A percentile compares a stretch with the other conserved stretches of the same genome.
phyloP scores from a whole-genome alignment of 805 yeast species.

The Ogataea glucozyma region DNA sequence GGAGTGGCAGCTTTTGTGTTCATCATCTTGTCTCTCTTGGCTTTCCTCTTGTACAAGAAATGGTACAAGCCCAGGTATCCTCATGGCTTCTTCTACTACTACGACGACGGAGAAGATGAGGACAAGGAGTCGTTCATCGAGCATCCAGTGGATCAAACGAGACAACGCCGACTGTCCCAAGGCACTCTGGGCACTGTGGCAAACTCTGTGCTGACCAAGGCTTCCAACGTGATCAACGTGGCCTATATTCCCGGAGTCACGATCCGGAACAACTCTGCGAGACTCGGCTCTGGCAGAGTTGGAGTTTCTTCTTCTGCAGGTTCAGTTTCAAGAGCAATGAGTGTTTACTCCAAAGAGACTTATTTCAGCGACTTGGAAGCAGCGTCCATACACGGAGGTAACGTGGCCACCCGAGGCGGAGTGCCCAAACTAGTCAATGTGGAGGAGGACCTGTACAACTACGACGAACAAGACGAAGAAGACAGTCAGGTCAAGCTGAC shows the following conservation, averaged over 20 bases:
- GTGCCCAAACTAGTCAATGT: conserved; percentile 29
- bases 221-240: conserved; percentile 85
- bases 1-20: conserved; percentile 67
- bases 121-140: conserved; percentile 27
- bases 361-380: conserved; percentile 36
- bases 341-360: conserved; percentile 35
- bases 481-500: conserved; percentile 4
- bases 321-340: conserved; percentile 25
- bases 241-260: conserved; percentile 96
- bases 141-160: conserved; percentile 20
- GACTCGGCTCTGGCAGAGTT: conserved; percentile 13
- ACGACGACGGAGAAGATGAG: conserved; percentile 30
- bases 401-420: conserved; percentile 31
- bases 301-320: conserved; percentile 20
- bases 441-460: conserved; percentile 31
- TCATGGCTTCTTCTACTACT: conserved; percentile 32
- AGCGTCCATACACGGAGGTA: conserved; percentile 36
- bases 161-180: conserved; percentile 31
- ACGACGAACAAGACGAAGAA: conserved; percentile 16
- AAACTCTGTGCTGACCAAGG: conserved; percentile 70
- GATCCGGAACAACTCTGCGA: conserved; percentile 45
- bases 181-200: conserved; percentile 43
- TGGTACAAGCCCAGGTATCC: conserved; percentile 42
- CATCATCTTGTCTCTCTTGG: conserved; percentile 37
- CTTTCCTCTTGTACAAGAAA: conserved; percentile 43